These are phyloP conservation scores for Heterobasidion parviporum DNA, from an alignment of 1,284 basidiomycete species.

Conservation along the genomic window DNA sequence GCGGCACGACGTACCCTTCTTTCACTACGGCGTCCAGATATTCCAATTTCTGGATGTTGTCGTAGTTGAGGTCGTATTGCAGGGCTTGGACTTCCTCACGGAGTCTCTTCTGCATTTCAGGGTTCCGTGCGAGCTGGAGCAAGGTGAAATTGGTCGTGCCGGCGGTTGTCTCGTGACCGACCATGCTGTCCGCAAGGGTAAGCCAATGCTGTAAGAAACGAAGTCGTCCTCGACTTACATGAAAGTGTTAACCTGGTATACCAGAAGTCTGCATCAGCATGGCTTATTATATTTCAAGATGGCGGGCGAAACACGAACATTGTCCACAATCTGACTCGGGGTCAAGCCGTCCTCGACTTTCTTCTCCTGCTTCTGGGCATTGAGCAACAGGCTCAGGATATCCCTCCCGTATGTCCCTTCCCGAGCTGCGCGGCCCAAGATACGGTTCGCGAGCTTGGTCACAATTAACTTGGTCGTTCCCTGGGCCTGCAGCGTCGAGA, in stretches of 20 bases:
- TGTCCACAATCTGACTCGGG: constrained; percentile 12
- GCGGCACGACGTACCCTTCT: constrained; percentile 4
- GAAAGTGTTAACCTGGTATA: constrained; percentile 14
- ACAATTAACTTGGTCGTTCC: constrained; percentile 16
- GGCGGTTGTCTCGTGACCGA: constrained; percentile 19
- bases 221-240: constrained; percentile 8
- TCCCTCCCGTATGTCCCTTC: not conserved
- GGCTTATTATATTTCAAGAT: not conserved
- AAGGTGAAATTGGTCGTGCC: constrained; percentile 15
- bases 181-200: constrained; percentile 8
- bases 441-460: constrained; percentile 1
- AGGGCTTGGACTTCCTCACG: constrained; percentile 17
- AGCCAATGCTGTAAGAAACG: not conserved
- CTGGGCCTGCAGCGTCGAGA: constrained; percentile 16
- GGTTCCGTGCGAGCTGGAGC: constrained; percentile 19
- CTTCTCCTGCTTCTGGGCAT: constrained; percentile 1
- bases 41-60: constrained; percentile 20
- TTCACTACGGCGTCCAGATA: constrained; percentile 22
- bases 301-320: not conserved
- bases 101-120: constrained; percentile 18
- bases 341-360: constrained; percentile 11
- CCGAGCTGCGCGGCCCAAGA: not conserved
- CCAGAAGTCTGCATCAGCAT: constrained; percentile 21
- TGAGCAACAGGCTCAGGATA: not conserved
- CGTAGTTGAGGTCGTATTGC: constrained; percentile 18